Evolutionary conservation across 768 basidiomycete species (phyloP), one percentile per base, ranked within the genome.

Genomic region (Daedalea quercina): DNA sequence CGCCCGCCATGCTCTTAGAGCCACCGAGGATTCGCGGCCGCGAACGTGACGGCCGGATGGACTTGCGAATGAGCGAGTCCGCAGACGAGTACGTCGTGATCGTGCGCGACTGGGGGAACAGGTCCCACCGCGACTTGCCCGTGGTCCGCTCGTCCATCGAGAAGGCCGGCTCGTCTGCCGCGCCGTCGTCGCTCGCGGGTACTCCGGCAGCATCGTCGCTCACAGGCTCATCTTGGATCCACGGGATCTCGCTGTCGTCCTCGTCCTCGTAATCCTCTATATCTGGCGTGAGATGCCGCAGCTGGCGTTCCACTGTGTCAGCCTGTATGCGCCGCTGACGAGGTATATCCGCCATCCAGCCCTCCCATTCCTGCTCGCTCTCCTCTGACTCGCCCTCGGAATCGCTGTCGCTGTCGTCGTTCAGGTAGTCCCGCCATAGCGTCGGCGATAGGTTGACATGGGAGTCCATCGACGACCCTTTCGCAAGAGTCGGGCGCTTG

Each of bases 281-380:
- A 42, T 20, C 56, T 17, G 37, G 40, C 49, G 45, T 23, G 51
- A 22, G 45, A 42, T 43, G 23, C 22, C 23, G 47, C 53, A 40
- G 37, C 31, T 31, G 55, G 8, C 37, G 6, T 13, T 44, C 53
- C 52, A 40, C 24, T 25, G 49, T 50, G 25, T 60, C 56, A 41
- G 54, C 54, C 15, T 67, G 61, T 35, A 72, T 69, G 2, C 71
- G 59, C 50, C 26, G 60, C 58, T 74, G 74, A 20, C 76, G 69
- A 40, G 73, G 68, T 42, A 85, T 51, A 68, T 84, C 84, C 3
- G 76, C 76, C 61, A 75, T 69, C 85, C 85, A 87, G 1, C 78
- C 80, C 3, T 77, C 71, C 85, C 85, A 87, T 61, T 87, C 85
- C 20, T 69, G 67, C 63, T 85, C 85, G 58, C 73, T 77, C 23